A percentile compares a stretch with the other conserved stretches of the same genome.
phyloP scores from a whole-genome alignment of 1,139 yeast genomes.

The Hanseniaspora uvarum region DNA sequence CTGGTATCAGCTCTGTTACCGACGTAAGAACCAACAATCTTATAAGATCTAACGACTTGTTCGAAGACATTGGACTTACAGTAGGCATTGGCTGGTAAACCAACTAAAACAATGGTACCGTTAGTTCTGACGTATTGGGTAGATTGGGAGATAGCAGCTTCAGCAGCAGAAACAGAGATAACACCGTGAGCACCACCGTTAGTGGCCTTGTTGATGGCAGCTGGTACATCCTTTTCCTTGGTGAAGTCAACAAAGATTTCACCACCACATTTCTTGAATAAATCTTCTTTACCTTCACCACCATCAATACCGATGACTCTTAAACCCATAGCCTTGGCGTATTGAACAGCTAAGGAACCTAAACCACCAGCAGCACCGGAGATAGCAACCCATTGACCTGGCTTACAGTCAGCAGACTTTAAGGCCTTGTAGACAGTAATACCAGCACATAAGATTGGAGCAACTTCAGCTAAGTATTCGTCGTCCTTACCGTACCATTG shows the following conservation, averaged over 20 bases:
- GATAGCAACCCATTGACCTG: conserved; percentile 56
- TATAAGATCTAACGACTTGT: conserved; percentile 47
- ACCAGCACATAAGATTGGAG: conserved; percentile 62
- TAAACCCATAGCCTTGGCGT: conserved; percentile 56
- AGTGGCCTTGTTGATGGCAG: conserved; percentile 41
- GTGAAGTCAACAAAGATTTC: conserved; percentile 49
- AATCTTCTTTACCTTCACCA: conserved; percentile 47
- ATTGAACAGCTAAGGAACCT: conserved; percentile 55
- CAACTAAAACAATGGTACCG: conserved; percentile 55
- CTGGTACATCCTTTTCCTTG: conserved; percentile 42
- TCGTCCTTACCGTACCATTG: conserved; percentile 26
- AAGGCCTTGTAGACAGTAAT: conserved; percentile 59
- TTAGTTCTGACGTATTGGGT: conserved; percentile 47
- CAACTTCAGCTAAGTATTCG: conserved; percentile 47
- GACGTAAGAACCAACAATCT: conserved; percentile 54
- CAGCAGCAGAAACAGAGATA: conserved; percentile 53
- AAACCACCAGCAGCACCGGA: conserved; percentile 64
- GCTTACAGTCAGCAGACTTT: conserved; percentile 45
- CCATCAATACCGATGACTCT: conserved; percentile 55
- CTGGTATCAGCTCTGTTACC: conserved; percentile 66
- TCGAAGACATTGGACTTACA: conserved; percentile 46
- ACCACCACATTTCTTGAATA: conserved; percentile 46
- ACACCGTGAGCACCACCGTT: conserved; percentile 57
- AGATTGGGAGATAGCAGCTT: conserved; percentile 47
- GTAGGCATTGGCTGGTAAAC: conserved; percentile 53